Percentiles rank a stretch among this genome's conserved stretches.
These are phyloP conservation scores for Polytrichum commune DNA, from an alignment of 225 moss, liverwort and hornwort species.

Conservation along the genomic window DNA sequence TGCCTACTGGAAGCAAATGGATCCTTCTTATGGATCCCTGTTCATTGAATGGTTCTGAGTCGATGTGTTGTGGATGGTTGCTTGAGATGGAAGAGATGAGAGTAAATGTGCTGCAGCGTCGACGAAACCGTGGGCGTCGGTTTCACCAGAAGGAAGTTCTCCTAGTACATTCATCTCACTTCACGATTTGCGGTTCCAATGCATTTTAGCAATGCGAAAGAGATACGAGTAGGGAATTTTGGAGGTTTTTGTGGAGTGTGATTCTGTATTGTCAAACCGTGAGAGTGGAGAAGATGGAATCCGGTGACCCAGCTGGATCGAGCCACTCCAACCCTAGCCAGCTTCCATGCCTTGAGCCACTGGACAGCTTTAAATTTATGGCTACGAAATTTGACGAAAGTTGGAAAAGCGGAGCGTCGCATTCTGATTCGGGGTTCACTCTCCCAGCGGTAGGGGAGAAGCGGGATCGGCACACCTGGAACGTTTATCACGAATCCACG, in stretches of 20 bases:
- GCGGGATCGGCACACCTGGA: slow-evolving; percentile 1
- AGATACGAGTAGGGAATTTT: neutral
- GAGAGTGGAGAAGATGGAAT: slow-evolving; percentile 4
- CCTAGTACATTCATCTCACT: neutral
- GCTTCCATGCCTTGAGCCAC: neutral
- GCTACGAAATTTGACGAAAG: no score
- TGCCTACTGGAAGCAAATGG: neutral
- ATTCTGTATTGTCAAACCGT: neutral
- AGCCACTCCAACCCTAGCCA: neutral
- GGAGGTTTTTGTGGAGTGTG: slow-evolving; percentile 1
- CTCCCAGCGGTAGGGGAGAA: neutral
- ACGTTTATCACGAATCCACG: neutral
- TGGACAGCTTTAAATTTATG: no score
- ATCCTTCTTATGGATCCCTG: neutral
- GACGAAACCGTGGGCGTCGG: neutral
- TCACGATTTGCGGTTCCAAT: neutral
- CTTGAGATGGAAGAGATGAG: slow-evolving; percentile 1
- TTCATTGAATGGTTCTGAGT: neutral
- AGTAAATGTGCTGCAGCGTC: neutral
- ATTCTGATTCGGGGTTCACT: neutral
- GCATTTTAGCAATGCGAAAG: neutral
- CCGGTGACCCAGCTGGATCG: neutral
- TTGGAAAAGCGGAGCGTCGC: no score
- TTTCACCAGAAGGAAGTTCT: no score
- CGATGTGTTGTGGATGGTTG: slow-evolving; percentile 2